phyloP scores from a whole-genome alignment of 148 eudicot species.

The Fallopia convolvulus region DNA sequence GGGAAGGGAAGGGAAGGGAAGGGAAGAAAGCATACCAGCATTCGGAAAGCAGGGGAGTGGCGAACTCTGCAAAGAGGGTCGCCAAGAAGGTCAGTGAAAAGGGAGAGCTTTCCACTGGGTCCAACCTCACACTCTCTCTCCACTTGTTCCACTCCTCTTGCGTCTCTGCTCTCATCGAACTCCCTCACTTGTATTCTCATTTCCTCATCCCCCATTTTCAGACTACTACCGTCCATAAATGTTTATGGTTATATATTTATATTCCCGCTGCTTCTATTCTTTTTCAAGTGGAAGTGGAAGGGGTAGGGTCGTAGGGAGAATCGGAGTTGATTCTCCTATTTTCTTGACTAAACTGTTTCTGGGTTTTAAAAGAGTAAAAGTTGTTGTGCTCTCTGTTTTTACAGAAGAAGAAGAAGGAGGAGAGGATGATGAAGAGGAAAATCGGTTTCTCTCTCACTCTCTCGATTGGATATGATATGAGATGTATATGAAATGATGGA shows the following conservation, averaged over 20 bases:
- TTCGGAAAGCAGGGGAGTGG: slow-evolving; percentile 78
- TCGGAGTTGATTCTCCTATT: background rate
- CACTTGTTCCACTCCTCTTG: slow-evolving; percentile 48
- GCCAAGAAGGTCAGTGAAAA: slow-evolving; percentile 77
- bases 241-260: too few relatives aligned
- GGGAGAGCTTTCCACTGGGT: slow-evolving; percentile 50
- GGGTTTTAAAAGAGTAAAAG: background rate
- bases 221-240: background rate
- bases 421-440: background rate
- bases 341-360: background rate
- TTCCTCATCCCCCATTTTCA: background rate
- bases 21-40: slow-evolving; percentile 49
- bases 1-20: too few relatives aligned
- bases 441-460: background rate
- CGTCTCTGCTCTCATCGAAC: slow-evolving; percentile 37
- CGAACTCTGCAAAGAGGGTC: slow-evolving; percentile 94
- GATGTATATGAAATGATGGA: background rate
- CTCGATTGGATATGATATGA: background rate
- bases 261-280: too few relatives aligned
- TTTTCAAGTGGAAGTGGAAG: background rate
- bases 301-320: background rate
- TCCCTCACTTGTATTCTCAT: slow-evolving; percentile 48
- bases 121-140: slow-evolving; percentile 86
- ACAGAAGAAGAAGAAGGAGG: background rate
- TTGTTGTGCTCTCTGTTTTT: background rate